Conservation (phyloP, 2,329 filamentous ascomycete species). For the Alternaria sp. region DNA sequence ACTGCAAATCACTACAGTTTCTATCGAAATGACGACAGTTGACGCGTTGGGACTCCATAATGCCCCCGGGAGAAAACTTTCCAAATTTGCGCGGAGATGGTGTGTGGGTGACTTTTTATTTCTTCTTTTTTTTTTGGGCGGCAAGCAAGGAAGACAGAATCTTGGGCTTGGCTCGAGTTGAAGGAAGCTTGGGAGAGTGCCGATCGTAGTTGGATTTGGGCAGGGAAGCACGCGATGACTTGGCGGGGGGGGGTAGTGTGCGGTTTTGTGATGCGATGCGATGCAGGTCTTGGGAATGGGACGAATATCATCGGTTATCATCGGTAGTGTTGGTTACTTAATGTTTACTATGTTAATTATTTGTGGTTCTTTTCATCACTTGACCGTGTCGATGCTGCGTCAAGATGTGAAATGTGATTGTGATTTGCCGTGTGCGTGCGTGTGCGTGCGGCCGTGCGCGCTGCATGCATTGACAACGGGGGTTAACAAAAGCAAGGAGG, state of each 20-base stretch:
- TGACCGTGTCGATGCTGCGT: not conserved
- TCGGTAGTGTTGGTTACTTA: slow-evolving; percentile 7
- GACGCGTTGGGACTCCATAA: slow-evolving; percentile 3
- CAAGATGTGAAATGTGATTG: not conserved
- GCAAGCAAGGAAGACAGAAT: slow-evolving; percentile 4
- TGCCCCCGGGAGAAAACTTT: slow-evolving; percentile 8
- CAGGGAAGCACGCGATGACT: slow-evolving; percentile 12
- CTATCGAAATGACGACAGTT: slow-evolving; percentile 4
- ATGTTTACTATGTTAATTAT: slow-evolving; percentile 4
- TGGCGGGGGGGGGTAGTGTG: slow-evolving; percentile 1
- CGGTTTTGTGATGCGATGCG: not conserved
- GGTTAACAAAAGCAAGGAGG: not conserved
- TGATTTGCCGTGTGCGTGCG: not conserved
- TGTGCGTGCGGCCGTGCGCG: not conserved
- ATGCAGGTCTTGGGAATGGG: not conserved
- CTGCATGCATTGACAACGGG: slow-evolving; percentile 5
- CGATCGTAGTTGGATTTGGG: slow-evolving; percentile 5
- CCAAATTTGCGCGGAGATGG: not conserved
- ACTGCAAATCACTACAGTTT: slow-evolving; percentile 1
- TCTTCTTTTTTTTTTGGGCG: not conserved
- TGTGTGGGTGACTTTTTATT: not conserved
- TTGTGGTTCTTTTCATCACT: slow-evolving; percentile 6
- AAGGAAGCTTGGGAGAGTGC: slow-evolving; percentile 4
- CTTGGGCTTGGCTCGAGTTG: slow-evolving; percentile 3
- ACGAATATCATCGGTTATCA: not conserved